Evolutionary conservation across 2,329 filamentous ascomycete genomes (phyloP).

Genomic region (Cladosporium sp.): DNA sequence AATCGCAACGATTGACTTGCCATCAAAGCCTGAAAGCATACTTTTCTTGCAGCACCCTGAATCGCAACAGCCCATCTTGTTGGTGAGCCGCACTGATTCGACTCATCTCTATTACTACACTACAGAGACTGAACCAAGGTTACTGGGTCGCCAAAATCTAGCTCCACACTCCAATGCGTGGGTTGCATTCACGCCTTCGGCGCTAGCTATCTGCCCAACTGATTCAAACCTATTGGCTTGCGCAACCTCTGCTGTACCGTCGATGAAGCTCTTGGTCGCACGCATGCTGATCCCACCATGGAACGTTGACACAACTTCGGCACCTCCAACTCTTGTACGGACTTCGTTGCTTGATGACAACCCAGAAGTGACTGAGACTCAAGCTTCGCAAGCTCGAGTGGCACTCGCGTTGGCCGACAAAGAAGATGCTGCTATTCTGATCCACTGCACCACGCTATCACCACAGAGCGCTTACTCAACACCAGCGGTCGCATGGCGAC

Average conservation of each 20-base stretch:
- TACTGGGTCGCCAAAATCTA: conserved; percentile 56
- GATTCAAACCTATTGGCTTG: conserved; percentile 55
- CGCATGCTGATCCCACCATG: conserved; percentile 50
- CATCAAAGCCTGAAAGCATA: conserved; percentile 56
- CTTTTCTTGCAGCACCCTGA: conserved; percentile 51
- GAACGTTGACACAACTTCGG: conserved; percentile 14
- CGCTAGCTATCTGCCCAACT: conserved; percentile 52
- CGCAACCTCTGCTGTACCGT: conserved; percentile 56
- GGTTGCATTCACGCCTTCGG: conserved; percentile 59
- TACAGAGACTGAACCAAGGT: conserved; percentile 30
- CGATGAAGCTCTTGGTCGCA: conserved; percentile 60
- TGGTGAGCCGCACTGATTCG: conserved; percentile 55
- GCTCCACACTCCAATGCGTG: conserved; percentile 61
- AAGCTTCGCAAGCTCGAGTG: conserved; percentile 50
- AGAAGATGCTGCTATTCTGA: conserved; percentile 56
- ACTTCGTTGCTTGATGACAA: conserved; percentile 24
- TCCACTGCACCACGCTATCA: conserved; percentile 57
- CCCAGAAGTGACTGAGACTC: conserved; percentile 34
- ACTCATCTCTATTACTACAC: conserved; percentile 56
- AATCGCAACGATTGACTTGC: conserved; percentile 39
- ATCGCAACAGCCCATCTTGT: conserved; percentile 43
- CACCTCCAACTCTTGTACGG: conserved; percentile 15
- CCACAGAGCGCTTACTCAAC: conserved; percentile 63
- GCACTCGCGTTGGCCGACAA: conserved; percentile 50
- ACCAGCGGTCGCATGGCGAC: conserved; percentile 58